phyloP scores from a whole-genome alignment of 2,329 filamentous ascomycete species.

The Herpotrichia juniperi region DNA sequence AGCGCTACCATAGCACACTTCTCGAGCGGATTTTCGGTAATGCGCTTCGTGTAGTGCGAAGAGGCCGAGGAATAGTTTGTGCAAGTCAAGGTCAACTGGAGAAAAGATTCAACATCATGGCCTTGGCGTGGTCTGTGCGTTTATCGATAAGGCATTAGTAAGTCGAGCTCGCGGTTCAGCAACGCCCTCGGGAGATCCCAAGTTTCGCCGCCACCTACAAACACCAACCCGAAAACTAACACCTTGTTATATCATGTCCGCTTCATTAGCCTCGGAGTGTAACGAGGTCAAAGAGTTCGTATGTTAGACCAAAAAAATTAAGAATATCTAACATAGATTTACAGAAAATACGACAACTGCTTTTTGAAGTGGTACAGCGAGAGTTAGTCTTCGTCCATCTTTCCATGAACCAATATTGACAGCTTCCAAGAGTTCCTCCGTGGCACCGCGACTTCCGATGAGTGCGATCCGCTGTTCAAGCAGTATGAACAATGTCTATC shows the following conservation, averaged over 20 bases:
- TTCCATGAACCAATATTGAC: neutral
- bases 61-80: neutral
- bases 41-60: slow-evolving; percentile 1
- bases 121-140: slow-evolving; percentile 6
- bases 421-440: slow-evolving; percentile 75
- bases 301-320: neutral
- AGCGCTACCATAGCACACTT: slow-evolving; percentile 18
- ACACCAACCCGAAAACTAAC: too few relatives aligned
- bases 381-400: slow-evolving; percentile 64
- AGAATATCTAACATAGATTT: slow-evolving; percentile 2
- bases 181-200: too few relatives aligned
- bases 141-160: slow-evolving; percentile 40
- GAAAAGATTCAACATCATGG: slow-evolving; percentile 7
- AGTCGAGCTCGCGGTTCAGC: neutral
- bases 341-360: slow-evolving; percentile 91
- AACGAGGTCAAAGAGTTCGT: slow-evolving; percentile 93
- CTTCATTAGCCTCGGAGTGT: slow-evolving; percentile 91
- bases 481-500: slow-evolving; percentile 86
- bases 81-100: neutral
- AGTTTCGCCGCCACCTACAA: neutral
- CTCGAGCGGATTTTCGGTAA: neutral
- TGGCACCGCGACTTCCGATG: slow-evolving; percentile 80
- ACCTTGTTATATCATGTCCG: slow-evolving; percentile 91
- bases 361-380: slow-evolving; percentile 99
- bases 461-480: slow-evolving; percentile 85